Evolutionary conservation across 1,284 basidiomycete species (phyloP).

Genomic region (Tilletia horrida): DNA sequence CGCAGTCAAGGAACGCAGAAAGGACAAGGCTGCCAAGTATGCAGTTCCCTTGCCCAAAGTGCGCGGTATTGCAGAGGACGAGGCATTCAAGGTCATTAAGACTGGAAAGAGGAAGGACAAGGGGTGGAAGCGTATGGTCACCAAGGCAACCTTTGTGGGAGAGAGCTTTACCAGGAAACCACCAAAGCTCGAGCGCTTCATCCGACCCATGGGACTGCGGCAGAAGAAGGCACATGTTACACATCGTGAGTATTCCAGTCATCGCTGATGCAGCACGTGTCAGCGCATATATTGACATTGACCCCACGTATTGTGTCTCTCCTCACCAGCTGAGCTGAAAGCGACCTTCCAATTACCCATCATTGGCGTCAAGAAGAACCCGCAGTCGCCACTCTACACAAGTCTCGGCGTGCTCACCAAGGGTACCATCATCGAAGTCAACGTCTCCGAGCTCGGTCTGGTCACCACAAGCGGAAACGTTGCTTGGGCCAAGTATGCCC

Average conservation of each 20-base stretch:
- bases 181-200: slow-evolving; percentile 97
- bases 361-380: slow-evolving; percentile 98
- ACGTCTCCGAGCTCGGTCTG: slow-evolving; percentile 71
- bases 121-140: slow-evolving; percentile 99
- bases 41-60: slow-evolving; percentile 95
- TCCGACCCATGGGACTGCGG: slow-evolving; percentile 92
- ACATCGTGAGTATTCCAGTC: slow-evolving; percentile 79
- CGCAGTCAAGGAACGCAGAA: slow-evolving; percentile 97
- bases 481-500: slow-evolving; percentile 79
- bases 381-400: slow-evolving; percentile 92
- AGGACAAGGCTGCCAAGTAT: slow-evolving; percentile 98
- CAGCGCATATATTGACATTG: background rate
- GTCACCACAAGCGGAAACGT: slow-evolving; percentile 97
- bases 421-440: slow-evolving; percentile 97
- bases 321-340: slow-evolving; percentile 76
- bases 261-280: no score
- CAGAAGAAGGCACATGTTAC: slow-evolving; percentile 99
- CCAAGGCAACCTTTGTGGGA: slow-evolving; percentile 97
- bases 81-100: slow-evolving; percentile 99
- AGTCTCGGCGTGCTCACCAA: slow-evolving; percentile 92
- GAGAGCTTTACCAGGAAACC: slow-evolving; percentile 98
- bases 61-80: slow-evolving; percentile 95
- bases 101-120: slow-evolving; percentile 96
- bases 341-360: slow-evolving; percentile 99
- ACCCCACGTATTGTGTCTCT: background rate